Percentiles rank a stretch among this genome's conserved stretches.
These are phyloP conservation scores for Trichoderma atroviride DNA, from an alignment of 2,329 filamentous ascomycete genomes.

Conservation along the genomic window DNA sequence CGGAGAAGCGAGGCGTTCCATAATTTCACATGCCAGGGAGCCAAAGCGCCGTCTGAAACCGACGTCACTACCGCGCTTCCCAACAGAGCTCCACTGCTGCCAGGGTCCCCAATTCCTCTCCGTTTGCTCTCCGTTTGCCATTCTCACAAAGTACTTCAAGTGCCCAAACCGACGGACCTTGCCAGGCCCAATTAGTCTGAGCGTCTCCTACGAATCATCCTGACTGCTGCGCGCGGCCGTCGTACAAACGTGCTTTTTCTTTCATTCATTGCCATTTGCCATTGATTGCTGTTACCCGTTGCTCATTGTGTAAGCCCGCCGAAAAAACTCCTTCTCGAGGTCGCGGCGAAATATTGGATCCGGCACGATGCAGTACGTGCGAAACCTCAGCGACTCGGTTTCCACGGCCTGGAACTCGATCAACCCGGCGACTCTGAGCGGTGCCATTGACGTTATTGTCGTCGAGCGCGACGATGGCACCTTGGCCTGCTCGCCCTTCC, in stretches of 20 bases:
- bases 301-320: not conserved
- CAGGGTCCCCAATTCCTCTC: constrained; percentile 14
- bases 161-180: constrained; percentile 11
- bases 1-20: constrained; percentile 1
- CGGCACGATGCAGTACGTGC: constrained; percentile 89
- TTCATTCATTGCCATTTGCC: not conserved
- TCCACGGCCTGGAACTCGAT: constrained; percentile 99
- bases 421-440: constrained; percentile 95
- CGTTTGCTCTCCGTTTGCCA: constrained; percentile 16
- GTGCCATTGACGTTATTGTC: constrained; percentile 98
- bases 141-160: constrained; percentile 10
- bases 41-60: constrained; percentile 20
- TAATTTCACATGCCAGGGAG: constrained; percentile 25
- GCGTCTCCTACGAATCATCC: not conserved
- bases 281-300: not conserved
- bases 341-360: constrained; percentile 18
- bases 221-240: not conserved
- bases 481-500: constrained; percentile 92
- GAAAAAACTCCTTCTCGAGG: not conserved
- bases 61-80: constrained; percentile 22
- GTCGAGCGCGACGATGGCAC: constrained; percentile 93
- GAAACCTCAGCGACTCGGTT: constrained; percentile 91
- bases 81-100: constrained; percentile 22
- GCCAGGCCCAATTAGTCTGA: constrained; percentile 11
- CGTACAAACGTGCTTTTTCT: not conserved